Conservation (phyloP, 2,329 filamentous ascomycete species). For the Neodidymelliopsis sp. region DNA sequence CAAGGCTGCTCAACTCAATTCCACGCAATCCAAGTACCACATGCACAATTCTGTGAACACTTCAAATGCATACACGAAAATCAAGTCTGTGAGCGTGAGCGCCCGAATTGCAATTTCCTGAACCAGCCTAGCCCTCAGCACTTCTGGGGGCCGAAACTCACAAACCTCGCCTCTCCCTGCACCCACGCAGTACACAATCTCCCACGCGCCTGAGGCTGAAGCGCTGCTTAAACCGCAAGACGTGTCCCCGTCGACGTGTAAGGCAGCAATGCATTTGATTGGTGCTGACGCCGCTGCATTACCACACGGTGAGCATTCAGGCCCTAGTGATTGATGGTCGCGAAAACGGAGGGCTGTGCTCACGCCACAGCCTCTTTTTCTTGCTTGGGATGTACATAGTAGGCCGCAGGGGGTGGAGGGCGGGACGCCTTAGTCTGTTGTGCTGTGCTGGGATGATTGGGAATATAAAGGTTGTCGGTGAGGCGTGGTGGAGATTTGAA, state of each 20-base stretch:
- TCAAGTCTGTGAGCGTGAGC: neutral
- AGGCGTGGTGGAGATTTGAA: constrained; percentile 12
- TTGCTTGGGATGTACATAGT: too few species aligned
- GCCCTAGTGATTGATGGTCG: constrained; percentile 22
- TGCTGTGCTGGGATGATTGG: neutral
- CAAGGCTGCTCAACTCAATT: too few species aligned
- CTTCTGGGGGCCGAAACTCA: constrained; percentile 9
- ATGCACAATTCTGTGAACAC: neutral
- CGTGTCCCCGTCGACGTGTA: too few species aligned
- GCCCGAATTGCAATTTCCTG: constrained; percentile 11
- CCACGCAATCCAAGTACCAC: neutral
- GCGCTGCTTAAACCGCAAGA: constrained; percentile 12
- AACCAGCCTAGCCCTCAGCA: constrained; percentile 1
- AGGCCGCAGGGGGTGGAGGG: constrained; percentile 11
- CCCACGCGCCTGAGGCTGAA: constrained; percentile 25
- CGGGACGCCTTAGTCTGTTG: constrained; percentile 30
- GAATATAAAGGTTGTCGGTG: constrained; percentile 12
- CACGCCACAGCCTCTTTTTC: constrained; percentile 9
- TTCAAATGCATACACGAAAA: neutral
- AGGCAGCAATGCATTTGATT: neutral
- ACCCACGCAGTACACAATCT: constrained; percentile 12
- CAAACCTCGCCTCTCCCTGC: constrained; percentile 35
- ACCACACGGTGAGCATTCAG: neutral
- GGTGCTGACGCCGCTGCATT: neutral
- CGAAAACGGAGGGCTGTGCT: constrained; percentile 31